A percentile compares a stretch with the other conserved stretches of the same genome.
Evolutionary conservation across 192 early-diverging fungal genomes (phyloP).

Genomic region (Coemansia sp.): DNA sequence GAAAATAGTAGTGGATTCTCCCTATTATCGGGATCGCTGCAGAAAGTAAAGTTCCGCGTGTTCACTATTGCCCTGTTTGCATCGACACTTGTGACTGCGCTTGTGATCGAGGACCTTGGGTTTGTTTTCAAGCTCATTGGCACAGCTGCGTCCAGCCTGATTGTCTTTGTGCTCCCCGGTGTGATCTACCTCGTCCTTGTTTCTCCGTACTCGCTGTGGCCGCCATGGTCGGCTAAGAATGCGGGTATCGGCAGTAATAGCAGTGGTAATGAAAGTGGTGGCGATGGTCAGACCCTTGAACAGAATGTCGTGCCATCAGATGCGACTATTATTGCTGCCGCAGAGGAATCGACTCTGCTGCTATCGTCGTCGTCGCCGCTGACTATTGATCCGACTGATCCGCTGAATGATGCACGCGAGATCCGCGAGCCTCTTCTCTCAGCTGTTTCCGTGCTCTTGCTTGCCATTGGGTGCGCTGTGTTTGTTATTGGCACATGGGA

Average conservation of each 20-base stretch:
- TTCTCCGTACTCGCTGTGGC: slow-evolving; percentile 23
- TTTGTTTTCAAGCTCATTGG: slow-evolving; percentile 55
- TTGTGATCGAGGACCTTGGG: slow-evolving; percentile 42
- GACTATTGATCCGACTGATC: background rate
- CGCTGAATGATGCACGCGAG: slow-evolving; percentile 2
- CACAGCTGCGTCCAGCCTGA: slow-evolving; percentile 42
- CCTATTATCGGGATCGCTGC: background rate
- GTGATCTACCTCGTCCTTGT: slow-evolving; percentile 39
- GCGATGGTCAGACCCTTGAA: background rate
- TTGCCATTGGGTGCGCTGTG: slow-evolving; percentile 29
- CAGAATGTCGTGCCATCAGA: background rate
- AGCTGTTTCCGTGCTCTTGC: slow-evolving; percentile 18
- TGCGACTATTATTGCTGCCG: background rate
- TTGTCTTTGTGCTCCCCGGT: slow-evolving; percentile 46
- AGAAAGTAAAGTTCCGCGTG: slow-evolving; percentile 11
- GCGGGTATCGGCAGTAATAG: background rate
- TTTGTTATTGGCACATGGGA: slow-evolving; percentile 48
- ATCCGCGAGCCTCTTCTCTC: slow-evolving; percentile 36
- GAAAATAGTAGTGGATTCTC: no score
- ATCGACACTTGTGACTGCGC: slow-evolving; percentile 27
- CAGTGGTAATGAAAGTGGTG: background rate
- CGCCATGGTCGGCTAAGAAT: slow-evolving; percentile 7
- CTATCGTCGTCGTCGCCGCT: background rate
- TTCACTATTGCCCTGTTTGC: slow-evolving; percentile 34
- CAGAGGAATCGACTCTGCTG: slow-evolving; percentile 11